These are phyloP conservation scores for Fraxinus ornus DNA, from an alignment of 305 asterid genomes.

Conservation along the genomic window DNA sequence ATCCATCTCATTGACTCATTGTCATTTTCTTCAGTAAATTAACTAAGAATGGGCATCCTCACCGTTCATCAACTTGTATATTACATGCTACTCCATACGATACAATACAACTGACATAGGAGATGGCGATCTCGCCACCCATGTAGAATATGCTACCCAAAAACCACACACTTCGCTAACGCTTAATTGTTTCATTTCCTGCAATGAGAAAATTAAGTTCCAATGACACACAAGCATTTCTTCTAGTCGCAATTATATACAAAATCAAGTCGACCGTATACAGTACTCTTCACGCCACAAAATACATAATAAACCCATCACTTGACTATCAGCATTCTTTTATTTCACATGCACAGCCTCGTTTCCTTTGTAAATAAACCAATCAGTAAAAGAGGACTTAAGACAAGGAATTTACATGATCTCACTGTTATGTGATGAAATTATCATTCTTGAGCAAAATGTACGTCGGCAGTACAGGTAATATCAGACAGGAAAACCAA, in stretches of 20 bases:
- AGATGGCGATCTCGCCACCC: neutral
- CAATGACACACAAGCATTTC: neutral
- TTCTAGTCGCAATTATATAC: neutral
- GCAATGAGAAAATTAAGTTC: neutral
- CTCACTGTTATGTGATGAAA: neutral
- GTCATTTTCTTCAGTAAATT: neutral
- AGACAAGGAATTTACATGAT: neutral
- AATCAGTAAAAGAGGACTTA: neutral
- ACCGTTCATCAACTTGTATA: neutral
- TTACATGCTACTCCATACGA: neutral
- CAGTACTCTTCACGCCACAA: neutral
- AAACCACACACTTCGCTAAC: neutral
- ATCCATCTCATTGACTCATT: neutral
- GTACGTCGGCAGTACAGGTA: neutral
- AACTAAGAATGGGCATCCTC: neutral
- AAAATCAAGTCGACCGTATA: neutral
- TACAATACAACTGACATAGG: neutral
- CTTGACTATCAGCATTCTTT: neutral
- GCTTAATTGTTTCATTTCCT: neutral
- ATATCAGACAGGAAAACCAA: neutral
- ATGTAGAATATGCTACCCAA: neutral
- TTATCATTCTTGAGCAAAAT: neutral
- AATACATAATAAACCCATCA: neutral
- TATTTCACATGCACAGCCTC: neutral
- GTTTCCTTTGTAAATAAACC: neutral